Evolutionary conservation across 192 early-diverging fungal species (phyloP), one percentile per base, ranked within the genome.

Genomic region (Radiomyces spectabilis): DNA sequence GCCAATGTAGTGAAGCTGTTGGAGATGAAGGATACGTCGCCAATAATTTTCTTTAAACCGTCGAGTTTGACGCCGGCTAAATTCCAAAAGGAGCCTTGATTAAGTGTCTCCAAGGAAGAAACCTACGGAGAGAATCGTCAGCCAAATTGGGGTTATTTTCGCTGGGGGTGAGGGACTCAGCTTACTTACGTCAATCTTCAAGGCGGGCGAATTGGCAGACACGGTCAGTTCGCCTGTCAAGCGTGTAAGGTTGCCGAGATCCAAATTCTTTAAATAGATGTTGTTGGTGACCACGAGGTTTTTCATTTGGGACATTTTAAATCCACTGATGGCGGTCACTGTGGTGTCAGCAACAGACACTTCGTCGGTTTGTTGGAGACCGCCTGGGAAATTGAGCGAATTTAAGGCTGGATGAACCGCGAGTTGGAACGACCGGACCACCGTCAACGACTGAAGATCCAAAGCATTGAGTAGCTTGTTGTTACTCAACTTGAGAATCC

Each of bases 81-180:
- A 33, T 86, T 78, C 29, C 75, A 75, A 55, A 86, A 81, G 32
- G 82, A 78, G n/a, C 65, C 74, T 60, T 80, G 77, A 26, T 75
- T 72, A 43, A 82, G 57, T 5, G 67, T 43, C 41, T 73, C 76
- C 39, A 19, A 12, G 39, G 5, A 42, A 19, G 41, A 27, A 1
- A 34, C 8, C 19, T 13, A 42, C 5, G 8, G 19, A 5, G n/a
- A 32, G 25, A 1, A 38, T 25, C n/a, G 12, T n/a, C n/a, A n/a
- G n/a, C n/a, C n/a, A n/a, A n/a, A n/a, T n/a, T n/a, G n/a, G n/a
- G n/a, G n/a, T n/a, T n/a, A n/a, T n/a, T n/a, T n/a, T n/a, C n/a
- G n/a, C n/a, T n/a, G n/a, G n/a, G n/a, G n/a, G n/a, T n/a, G n/a
- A n/a, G n/a, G n/a, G n/a, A n/a, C n/a, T n/a, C n/a, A 13, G 8